Evolutionary conservation across 352 stramenopile species (phyloP).

Genomic region (Pseudoperonospora humuli): DNA sequence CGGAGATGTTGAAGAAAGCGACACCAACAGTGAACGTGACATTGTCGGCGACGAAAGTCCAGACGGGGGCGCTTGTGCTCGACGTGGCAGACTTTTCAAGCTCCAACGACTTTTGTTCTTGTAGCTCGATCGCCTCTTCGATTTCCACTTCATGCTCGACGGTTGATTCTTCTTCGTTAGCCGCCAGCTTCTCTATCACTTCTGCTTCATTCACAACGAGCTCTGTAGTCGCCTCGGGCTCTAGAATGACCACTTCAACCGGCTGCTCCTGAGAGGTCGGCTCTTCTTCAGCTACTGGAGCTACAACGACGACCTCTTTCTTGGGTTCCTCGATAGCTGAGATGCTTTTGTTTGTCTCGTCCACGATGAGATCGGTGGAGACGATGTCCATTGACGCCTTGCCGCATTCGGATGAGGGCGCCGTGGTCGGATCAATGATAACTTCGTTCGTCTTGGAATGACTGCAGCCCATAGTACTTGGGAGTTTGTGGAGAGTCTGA

Average conservation of each 20-base stretch:
- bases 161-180: conserved; percentile 6
- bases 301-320: not conserved
- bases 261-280: not conserved
- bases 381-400: conserved; percentile 23
- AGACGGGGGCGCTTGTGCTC: conserved; percentile 5
- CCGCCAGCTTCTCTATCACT: conserved; percentile 1
- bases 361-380: conserved; percentile 24
- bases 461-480: conserved; percentile 46
- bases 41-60: conserved; percentile 31
- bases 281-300: conserved; percentile 7
- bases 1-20: conserved; percentile 47
- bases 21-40: conserved; percentile 29
- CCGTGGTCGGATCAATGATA: conserved; percentile 28
- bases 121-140: conserved; percentile 7
- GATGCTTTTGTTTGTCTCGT: conserved; percentile 15
- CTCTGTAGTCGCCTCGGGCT: conserved; percentile 1
- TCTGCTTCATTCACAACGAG: conserved; percentile 5
- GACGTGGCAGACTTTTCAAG: conserved; percentile 10
- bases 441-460: conserved; percentile 52
- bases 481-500: not conserved
- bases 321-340: conserved; percentile 9
- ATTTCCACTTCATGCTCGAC: conserved; percentile 9
- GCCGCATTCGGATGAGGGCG: conserved; percentile 20
- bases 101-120: conserved; percentile 3
- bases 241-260: conserved; percentile 5